Evolutionary conservation across 352 stramenopile species (phyloP), one percentile per base, ranked within the genome.

Genomic region (Phytophthora nicotianae): DNA sequence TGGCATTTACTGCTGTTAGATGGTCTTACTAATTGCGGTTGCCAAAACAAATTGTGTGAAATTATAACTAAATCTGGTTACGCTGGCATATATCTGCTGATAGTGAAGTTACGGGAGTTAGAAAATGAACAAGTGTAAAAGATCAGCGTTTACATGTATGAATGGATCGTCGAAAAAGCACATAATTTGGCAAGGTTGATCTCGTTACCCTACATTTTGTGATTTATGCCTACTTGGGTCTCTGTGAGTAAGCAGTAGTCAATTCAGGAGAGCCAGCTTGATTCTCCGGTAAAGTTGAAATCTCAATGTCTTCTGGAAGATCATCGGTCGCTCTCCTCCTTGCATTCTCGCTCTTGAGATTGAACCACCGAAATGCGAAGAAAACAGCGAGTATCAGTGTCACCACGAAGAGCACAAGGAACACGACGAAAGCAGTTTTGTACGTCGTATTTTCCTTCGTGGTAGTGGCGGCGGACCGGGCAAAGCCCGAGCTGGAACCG

Each of bases 361-460:
- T 50, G 27, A 48, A 33, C 67, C 62, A 81, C 40, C 66, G 67
- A 59, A 66, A 62, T 13, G 61, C 48, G 20, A 85, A 77, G 41
- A 65, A 61, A 16, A 1, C 43, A n/a, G 67, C 72, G 13, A 70
- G 24, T 2, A 58, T 20, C 16, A 73, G 37, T 13, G 63, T 50
- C 7, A 73, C 11, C 1, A 78, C 32, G 17, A 84, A 84, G 16
- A 84, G 64, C 24, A 72, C 61, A 10, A 74, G 47, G 54, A 84
- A 79, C 20, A 79, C 67, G 61, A 85, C 74, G 53, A 85, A 85
- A 13, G 58, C 51, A 2, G 50, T 62, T 67, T 79, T 82, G 65
- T 77, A 85, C 3, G 47, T 63, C 21, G 65, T 58, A 20, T 27
- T 51, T 27, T 40, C 37, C n/a, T 60, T 50, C 2, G 58, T 38